Conservation (phyloP, 768 basidiomycete species). For the Rhodotorula graminis region DNA sequence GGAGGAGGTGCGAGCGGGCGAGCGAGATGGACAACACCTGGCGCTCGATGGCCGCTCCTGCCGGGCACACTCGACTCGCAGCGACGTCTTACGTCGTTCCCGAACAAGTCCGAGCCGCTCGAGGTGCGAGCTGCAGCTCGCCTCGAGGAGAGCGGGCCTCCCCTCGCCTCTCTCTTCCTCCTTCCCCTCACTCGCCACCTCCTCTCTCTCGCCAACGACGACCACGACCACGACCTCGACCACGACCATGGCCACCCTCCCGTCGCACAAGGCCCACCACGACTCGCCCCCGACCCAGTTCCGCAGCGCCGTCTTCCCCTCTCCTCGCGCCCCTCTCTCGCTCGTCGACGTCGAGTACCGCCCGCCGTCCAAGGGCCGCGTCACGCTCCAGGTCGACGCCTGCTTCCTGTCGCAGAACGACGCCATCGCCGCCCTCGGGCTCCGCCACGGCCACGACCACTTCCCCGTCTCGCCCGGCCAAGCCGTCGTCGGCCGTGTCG, state of each 20-base stretch:
- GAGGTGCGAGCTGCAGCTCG: too few relatives aligned
- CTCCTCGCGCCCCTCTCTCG: neutral
- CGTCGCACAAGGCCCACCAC: neutral
- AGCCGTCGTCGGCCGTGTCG: slow-evolving; percentile 9
- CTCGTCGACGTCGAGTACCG: slow-evolving; percentile 4
- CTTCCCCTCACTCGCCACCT: neutral
- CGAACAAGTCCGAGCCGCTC: neutral
- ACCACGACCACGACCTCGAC: too few relatives aligned
- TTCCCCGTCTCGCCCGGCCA: slow-evolving; percentile 10
- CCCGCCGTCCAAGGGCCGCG: neutral
- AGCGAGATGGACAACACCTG: too few relatives aligned
- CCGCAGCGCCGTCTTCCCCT: neutral
- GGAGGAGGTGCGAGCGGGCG: too few relatives aligned
- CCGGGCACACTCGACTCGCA: too few relatives aligned
- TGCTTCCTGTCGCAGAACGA: slow-evolving; percentile 2
- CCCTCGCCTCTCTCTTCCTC: neutral
- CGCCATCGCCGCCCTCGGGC: neutral
- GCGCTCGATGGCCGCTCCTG: too few relatives aligned
- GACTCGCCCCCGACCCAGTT: neutral
- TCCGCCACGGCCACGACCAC: neutral
- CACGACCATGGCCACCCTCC: neutral
- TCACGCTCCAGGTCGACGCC: slow-evolving; percentile 1
- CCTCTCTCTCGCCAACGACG: neutral
- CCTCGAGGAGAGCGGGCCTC: too few relatives aligned
- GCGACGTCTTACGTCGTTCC: neutral